Percentiles rank a stretch among this genome's conserved stretches.
phyloP scores from a whole-genome alignment of 2,329 filamentous ascomycete genomes.

The Arachnomyces sp. region DNA sequence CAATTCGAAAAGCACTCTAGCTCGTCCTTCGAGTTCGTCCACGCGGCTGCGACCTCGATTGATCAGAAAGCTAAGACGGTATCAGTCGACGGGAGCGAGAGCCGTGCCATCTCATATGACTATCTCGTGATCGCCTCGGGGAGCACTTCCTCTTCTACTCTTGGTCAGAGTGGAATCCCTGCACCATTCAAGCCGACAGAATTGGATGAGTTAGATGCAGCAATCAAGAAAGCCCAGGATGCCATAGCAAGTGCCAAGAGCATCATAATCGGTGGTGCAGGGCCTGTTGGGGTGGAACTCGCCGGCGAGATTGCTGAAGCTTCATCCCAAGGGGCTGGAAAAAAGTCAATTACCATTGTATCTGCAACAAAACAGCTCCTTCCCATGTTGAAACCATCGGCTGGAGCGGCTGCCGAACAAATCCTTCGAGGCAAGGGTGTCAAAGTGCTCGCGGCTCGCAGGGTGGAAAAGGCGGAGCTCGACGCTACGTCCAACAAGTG shows the following conservation, averaged over 20 bases:
- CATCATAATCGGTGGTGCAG: constrained; percentile 42
- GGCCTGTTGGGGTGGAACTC: constrained; percentile 39
- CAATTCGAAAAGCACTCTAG: constrained; percentile 45
- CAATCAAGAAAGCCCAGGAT: constrained; percentile 28
- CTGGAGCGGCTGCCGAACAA: constrained; percentile 4
- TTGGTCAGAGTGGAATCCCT: constrained; percentile 20
- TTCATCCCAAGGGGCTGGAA: constrained; percentile 12
- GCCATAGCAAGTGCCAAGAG: constrained; percentile 31
- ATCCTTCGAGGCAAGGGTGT: constrained; percentile 9
- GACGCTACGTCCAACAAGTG: constrained; percentile 9
- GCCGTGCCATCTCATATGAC: constrained; percentile 39
- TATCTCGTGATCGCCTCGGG: constrained; percentile 53
- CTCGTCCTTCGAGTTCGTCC: constrained; percentile 44
- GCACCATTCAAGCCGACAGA: constrained; percentile 38
- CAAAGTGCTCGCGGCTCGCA: constrained; percentile 8
- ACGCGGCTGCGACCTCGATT: constrained; percentile 42
- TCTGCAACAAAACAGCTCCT: constrained; percentile 9
- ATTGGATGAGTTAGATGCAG: constrained; percentile 27
- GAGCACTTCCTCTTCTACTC: constrained; percentile 38
- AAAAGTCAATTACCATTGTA: constrained; percentile 38
- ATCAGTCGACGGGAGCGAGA: constrained; percentile 29
- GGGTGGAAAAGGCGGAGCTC: constrained; percentile 5
- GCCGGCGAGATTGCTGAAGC: constrained; percentile 45
- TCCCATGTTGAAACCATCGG: constrained; percentile 1
- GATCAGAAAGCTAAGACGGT: constrained; percentile 39